Base-by-base conservation (phyloP, 768 basidiomycete genomes). In the Chalciporus pseudorubinellus region DNA sequence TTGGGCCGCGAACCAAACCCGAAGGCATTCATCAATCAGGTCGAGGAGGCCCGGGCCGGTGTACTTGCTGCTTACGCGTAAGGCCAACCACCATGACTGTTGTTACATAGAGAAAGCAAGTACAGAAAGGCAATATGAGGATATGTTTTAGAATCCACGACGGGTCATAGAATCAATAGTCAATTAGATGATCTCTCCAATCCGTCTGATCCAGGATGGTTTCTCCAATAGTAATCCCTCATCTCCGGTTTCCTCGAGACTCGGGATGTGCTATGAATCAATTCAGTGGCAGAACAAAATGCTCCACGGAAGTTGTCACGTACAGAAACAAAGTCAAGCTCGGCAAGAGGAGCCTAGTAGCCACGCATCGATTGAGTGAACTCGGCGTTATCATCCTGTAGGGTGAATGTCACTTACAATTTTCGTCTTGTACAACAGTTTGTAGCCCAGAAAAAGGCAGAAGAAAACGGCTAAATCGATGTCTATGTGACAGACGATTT, bases 241-340 rank as follows among this genome's bases (percentile, higher is more conserved):
- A 22, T 64, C 62, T 16, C 85, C 87, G 0, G 87, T 89, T 68
- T 89, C 85, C 66, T 86, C 84, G 26, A 82, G 43, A 0, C 79
- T 77, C 3, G 87, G 87, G 50, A 89, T 84, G 48, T 85, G 80
- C 81, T 85, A 54, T 4, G 29, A 26, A 6, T 44, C 26, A 38
- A 11, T 4, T 53, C 21, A 63, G 44, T 12, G 34, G n/a, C 3
- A 5, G 2, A 13, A 42, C 11, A 8, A 21, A 11, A 26, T 36
- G 29, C 1, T 10, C 2, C 16, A 18, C 36, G 28, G 12, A 5
- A 22, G 24, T 8, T 0, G 26, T 48, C 5, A 66, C 79, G 47
- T 51, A 82, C 84, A 31, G 85, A 84, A 52, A 81, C 77, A 53
- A 88, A 85, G 65, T 89, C 87, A 79, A 87, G 85, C 57, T 89